Evolutionary conservation across 805 yeast species (phyloP).

Genomic region (Suhomyces sp.): DNA sequence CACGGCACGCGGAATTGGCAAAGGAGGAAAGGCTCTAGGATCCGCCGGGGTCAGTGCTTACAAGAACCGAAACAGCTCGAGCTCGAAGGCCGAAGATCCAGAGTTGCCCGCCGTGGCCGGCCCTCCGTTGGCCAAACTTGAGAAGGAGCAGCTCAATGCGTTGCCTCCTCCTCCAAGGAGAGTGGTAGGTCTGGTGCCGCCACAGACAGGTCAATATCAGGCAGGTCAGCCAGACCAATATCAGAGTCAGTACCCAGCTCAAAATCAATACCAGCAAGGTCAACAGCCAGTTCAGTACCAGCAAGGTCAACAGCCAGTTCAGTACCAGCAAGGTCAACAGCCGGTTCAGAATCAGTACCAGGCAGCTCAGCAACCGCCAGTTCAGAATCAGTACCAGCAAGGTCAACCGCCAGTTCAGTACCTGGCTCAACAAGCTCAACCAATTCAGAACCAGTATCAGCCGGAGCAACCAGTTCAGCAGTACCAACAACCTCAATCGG

Average conservation of each 20-base stretch:
- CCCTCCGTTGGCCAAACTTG: slow-evolving; percentile 13
- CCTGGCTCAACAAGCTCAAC: not conserved
- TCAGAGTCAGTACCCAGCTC: not conserved
- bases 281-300: not conserved
- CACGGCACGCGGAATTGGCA: slow-evolving; percentile 50
- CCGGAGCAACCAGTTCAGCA: not conserved
- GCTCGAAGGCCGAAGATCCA: not conserved
- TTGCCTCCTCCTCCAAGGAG: slow-evolving; percentile 45
- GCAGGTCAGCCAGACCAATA: not conserved
- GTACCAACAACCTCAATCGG: not conserved
- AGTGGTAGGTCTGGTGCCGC: not conserved
- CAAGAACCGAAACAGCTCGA: slow-evolving; percentile 30
- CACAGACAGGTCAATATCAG: not conserved
- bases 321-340: not conserved
- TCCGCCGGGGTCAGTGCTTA: slow-evolving; percentile 53
- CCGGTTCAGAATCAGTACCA: not conserved
- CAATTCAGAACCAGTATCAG: not conserved
- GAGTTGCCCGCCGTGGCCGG: slow-evolving; percentile 1
- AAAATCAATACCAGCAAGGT: too few relatives aligned
- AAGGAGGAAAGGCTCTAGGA: slow-evolving; percentile 46
- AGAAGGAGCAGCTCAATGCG: slow-evolving; percentile 25
- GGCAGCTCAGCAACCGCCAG: not conserved
- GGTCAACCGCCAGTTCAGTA: not conserved
- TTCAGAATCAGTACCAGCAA: not conserved
- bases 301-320: not conserved